phyloP scores from a whole-genome alignment of 257 asterid species.

The Jasminum sambac region DNA sequence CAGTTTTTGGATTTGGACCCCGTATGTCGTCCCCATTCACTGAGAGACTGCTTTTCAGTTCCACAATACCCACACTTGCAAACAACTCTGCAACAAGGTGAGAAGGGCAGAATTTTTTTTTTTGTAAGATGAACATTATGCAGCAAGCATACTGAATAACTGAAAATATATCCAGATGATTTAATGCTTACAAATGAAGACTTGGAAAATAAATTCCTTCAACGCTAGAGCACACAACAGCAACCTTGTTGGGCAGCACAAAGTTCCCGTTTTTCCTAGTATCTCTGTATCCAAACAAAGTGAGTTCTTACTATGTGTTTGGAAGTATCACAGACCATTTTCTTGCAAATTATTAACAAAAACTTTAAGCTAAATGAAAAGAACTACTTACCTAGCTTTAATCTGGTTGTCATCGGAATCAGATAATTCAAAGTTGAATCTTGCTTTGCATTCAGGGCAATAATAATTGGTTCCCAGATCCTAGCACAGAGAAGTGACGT shows the following conservation, averaged over 20 bases:
- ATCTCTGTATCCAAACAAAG: slow-evolving; percentile 52
- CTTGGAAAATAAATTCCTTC: slow-evolving; percentile 95
- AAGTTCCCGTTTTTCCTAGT: slow-evolving; percentile 55
- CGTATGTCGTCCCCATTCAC: slow-evolving; percentile 96
- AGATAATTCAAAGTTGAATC: slow-evolving; percentile 90
- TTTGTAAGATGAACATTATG: not conserved
- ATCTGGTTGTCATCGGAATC: slow-evolving; percentile 70
- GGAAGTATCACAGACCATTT: slow-evolving; percentile 18
- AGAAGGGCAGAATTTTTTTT: not conserved
- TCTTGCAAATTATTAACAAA: not conserved
- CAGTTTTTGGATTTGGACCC: slow-evolving; percentile 84
- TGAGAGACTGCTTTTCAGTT: slow-evolving; percentile 81
- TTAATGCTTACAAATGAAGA: slow-evolving; percentile 77
- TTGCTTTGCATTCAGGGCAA: slow-evolving; percentile 98
- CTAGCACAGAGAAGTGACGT: slow-evolving; percentile 42
- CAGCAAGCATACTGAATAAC: slow-evolving; percentile 21
- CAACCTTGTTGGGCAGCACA: slow-evolving; percentile 72
- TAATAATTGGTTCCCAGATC: slow-evolving; percentile 63
- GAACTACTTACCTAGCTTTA: slow-evolving; percentile 58
- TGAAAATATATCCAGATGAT: not conserved
- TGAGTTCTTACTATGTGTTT: slow-evolving; percentile 22
- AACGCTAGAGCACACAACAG: slow-evolving; percentile 79
- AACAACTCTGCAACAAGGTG: slow-evolving; percentile 67
- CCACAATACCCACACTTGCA: slow-evolving; percentile 98
- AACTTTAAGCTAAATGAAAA: slow-evolving; percentile 15